Evolutionary conservation across 2,329 filamentous ascomycete genomes (phyloP), one percentile per base, ranked within the genome.

Genomic region (Sarocladiaceae sp.): DNA sequence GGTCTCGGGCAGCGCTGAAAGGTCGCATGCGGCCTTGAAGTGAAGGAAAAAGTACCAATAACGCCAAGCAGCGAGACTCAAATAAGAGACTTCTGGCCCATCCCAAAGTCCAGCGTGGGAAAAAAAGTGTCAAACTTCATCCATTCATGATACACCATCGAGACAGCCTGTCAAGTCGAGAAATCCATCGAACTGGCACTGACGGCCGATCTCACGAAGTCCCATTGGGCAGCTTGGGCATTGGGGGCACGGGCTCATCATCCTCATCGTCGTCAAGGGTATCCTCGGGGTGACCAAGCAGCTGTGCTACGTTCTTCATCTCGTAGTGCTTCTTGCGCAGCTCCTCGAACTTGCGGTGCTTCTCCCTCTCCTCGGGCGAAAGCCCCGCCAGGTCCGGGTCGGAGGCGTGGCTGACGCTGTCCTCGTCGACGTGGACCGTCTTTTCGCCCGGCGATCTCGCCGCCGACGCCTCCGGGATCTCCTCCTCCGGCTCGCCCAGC

Each of bases 251-350:
- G 33, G 66, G 58, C 15, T 78, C 76, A 26, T 79, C 78, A 3
- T 81, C 78, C 2, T 77, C 75, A 12, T 80, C 78, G 34, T 81
- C 80, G 33, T 78, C 79, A 40, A 80, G 78, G 37, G 84, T 56
- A 3, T 78, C 70, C 57, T 85, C 82, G 3, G 83, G 80, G 57
- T 88, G 83, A 12, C 88, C 90, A 52, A 98, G 77, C 44, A 97
- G 68, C 58, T 83, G 79, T 57, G 93, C 95, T 47, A 96, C 89
- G 59, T 93, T 85, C 68, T 80, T 88, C 93, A 98, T 98, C 74
- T 98, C 93, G 66, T 98, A 98, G 66, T 98, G 93, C 71, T 83
- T 91, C 81, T 93, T 96, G 58, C 93, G 80, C 72, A 88, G 76
- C 68, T 87, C 75, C 69, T 96, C 90, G 63, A 98, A 98, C 61